A percentile compares a stretch with the other conserved stretches of the same genome.
Evolutionary conservation across 2,329 filamentous ascomycete species (phyloP).

Genomic region (Hypoxylon sp.): DNA sequence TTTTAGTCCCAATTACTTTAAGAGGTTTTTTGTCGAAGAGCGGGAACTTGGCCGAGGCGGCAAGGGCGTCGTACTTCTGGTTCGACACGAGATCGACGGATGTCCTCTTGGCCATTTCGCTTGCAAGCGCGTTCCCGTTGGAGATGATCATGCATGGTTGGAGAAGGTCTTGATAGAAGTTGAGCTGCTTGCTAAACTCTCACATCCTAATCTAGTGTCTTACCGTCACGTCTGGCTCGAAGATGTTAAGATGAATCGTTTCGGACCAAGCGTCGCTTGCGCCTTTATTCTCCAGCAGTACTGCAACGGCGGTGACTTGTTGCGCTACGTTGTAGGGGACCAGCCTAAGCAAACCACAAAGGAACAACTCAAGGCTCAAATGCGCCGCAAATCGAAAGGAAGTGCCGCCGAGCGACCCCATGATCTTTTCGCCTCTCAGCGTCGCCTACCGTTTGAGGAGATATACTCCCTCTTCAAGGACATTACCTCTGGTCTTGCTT

Average conservation of each 20-base stretch:
- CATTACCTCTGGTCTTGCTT: slow-evolving; percentile 90
- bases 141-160: slow-evolving; percentile 94
- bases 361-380: slow-evolving; percentile 89
- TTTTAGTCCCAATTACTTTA: slow-evolving; percentile 94
- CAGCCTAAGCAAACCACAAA: slow-evolving; percentile 76
- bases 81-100: slow-evolving; percentile 91
- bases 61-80: slow-evolving; percentile 94
- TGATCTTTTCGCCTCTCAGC: slow-evolving; percentile 61
- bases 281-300: slow-evolving; percentile 98
- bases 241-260: slow-evolving; percentile 84
- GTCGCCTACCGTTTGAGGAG: slow-evolving; percentile 80
- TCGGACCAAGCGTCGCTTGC: slow-evolving; percentile 92
- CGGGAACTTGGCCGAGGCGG: slow-evolving; percentile 88
- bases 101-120: slow-evolving; percentile 92
- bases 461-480: slow-evolving; percentile 98
- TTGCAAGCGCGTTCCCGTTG: slow-evolving; percentile 96
- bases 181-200: slow-evolving; percentile 89
- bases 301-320: slow-evolving; percentile 92
- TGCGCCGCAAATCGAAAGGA: slow-evolving; percentile 85
- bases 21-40: slow-evolving; percentile 93
- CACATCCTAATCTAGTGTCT: slow-evolving; percentile 94
- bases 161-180: slow-evolving; percentile 96
- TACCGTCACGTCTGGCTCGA: slow-evolving; percentile 99
- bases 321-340: slow-evolving; percentile 85
- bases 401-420: slow-evolving; percentile 73